Evolutionary conservation across 805 yeast species (phyloP).

Genomic region (Suhomyces pyralidae): DNA sequence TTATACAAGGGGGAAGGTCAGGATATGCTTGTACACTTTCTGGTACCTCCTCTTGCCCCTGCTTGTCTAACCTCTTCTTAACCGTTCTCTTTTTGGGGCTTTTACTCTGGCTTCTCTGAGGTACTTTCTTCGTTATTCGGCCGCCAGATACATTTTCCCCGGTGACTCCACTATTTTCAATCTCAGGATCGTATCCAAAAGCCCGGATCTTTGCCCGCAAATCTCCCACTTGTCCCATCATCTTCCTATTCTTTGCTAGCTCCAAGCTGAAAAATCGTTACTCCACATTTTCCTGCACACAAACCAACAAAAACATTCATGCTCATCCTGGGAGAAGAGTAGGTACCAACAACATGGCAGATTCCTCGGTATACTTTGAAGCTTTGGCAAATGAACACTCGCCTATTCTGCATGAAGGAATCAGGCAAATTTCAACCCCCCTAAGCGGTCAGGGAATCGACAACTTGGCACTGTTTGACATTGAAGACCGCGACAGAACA

Average conservation of each 20-base stretch:
- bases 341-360: background rate
- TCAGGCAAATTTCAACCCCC: slow-evolving; percentile 7
- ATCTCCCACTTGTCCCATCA: background rate
- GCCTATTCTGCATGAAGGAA: slow-evolving; percentile 17
- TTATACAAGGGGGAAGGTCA: slow-evolving; percentile 34
- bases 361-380: slow-evolving; percentile 1
- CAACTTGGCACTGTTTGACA: background rate
- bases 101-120: background rate
- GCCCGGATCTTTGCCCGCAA: slow-evolving; percentile 1
- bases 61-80: background rate
- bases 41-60: background rate
- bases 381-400: slow-evolving; percentile 5
- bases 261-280: background rate
- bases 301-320: background rate
- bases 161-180: background rate
- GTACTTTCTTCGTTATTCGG: background rate
- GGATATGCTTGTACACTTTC: background rate
- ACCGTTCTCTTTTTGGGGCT: background rate
- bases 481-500: background rate
- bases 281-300: slow-evolving; percentile 1
- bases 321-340: background rate
- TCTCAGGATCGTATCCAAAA: background rate
- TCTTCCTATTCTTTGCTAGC: background rate
- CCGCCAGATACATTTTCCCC: background rate
- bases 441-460: slow-evolving; percentile 3